These are phyloP conservation scores for Geranomyces michiganensis DNA, from an alignment of 192 early-diverging fungal species.

Conservation along the genomic window DNA sequence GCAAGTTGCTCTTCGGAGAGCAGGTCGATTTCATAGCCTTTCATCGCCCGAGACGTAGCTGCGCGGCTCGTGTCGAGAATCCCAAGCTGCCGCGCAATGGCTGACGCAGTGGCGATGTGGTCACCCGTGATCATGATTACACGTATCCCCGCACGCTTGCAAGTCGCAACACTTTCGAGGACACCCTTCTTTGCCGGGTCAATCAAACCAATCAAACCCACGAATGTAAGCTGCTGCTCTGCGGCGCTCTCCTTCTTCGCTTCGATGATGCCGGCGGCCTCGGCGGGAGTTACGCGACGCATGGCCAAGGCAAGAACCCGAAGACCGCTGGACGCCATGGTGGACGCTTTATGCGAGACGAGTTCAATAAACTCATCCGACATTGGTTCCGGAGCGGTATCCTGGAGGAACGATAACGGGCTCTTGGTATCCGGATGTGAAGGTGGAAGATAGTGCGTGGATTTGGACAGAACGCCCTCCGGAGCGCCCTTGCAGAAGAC, in stretches of 20 bases:
- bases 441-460: slow-evolving; percentile 59
- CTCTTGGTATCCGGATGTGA: slow-evolving; percentile 24
- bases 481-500: slow-evolving; percentile 91
- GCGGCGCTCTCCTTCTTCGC: slow-evolving; percentile 57
- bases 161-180: slow-evolving; percentile 74
- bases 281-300: slow-evolving; percentile 63
- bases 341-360: slow-evolving; percentile 62
- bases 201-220: slow-evolving; percentile 89
- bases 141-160: slow-evolving; percentile 90
- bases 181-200: slow-evolving; percentile 90
- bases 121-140: slow-evolving; percentile 99
- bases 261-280: slow-evolving; percentile 55
- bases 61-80: slow-evolving; percentile 66
- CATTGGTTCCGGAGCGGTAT: slow-evolving; percentile 42
- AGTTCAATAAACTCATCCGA: slow-evolving; percentile 63
- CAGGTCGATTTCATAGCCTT: slow-evolving; percentile 87
- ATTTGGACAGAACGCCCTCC: slow-evolving; percentile 80
- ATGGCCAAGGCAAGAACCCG: slow-evolving; percentile 88
- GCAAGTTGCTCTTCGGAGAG: slow-evolving; percentile 87
- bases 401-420: slow-evolving; percentile 38
- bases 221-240: slow-evolving; percentile 80
- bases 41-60: slow-evolving; percentile 73
- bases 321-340: slow-evolving; percentile 84
- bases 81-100: slow-evolving; percentile 88
- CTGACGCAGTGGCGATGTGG: slow-evolving; percentile 88